Conservation (phyloP, 1,139 yeast species). For the Zhuliangozyma blackwelliae region DNA sequence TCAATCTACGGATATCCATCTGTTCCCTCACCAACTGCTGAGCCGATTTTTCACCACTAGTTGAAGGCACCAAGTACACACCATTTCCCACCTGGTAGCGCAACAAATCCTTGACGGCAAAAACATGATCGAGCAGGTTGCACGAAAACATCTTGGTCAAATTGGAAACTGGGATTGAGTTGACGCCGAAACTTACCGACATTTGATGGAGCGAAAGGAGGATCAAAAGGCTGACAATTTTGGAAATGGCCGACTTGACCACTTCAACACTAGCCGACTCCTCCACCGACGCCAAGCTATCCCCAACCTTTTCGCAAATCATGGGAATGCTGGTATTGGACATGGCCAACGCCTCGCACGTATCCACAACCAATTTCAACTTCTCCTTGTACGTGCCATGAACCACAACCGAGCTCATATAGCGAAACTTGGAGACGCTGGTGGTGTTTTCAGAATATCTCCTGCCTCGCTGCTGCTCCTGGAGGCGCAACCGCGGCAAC, state of each 20-base stretch:
- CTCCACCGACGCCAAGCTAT: slow-evolving; percentile 3
- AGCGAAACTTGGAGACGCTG: slow-evolving; percentile 10
- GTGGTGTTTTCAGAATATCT: too few relatives aligned
- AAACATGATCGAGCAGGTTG: not conserved
- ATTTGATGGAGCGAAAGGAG: slow-evolving; percentile 1
- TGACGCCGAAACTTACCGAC: slow-evolving; percentile 2
- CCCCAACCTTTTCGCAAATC: slow-evolving; percentile 1
- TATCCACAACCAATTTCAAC: slow-evolving; percentile 19
- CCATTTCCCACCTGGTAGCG: not conserved
- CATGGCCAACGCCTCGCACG: slow-evolving; percentile 15
- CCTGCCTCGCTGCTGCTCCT: slow-evolving; percentile 2
- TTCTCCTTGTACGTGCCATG: slow-evolving; percentile 35
- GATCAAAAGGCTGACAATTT: slow-evolving; percentile 1
- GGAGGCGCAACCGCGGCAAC: slow-evolving; percentile 11
- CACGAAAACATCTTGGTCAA: slow-evolving; percentile 1
- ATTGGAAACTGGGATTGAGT: slow-evolving; percentile 2
- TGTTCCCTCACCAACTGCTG: too few relatives aligned
- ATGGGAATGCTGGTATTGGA: slow-evolving; percentile 9
- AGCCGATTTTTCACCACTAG: too few relatives aligned
- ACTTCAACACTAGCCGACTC: not conserved
- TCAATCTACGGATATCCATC: too few relatives aligned
- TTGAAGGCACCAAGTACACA: too few relatives aligned
- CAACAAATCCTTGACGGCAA: slow-evolving; percentile 2
- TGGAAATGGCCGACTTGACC: not conserved
- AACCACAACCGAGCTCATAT: slow-evolving; percentile 23